Evolutionary conservation across 345 rosid genomes (phyloP).

Genomic region (Ailanthus altissimus): DNA sequence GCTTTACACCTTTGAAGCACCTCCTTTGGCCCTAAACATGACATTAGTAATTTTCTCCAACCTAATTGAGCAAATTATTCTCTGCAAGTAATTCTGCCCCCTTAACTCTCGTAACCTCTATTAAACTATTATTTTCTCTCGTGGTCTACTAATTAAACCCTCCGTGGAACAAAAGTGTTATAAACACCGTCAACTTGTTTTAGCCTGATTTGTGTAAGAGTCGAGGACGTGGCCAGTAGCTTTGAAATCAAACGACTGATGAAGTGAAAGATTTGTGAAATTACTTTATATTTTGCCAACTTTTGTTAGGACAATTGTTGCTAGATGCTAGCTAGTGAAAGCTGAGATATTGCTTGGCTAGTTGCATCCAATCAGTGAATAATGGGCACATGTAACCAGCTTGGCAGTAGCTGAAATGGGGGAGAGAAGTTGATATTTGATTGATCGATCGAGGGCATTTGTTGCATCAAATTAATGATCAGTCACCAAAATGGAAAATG

Average conservation of each 20-base stretch:
- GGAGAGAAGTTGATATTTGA: too few species aligned
- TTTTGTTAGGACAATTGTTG: too few species aligned
- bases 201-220: not conserved
- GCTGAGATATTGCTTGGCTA: too few species aligned
- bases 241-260: not conserved
- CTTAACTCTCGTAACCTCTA: too few species aligned
- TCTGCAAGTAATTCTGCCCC: too few species aligned
- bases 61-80: too few species aligned
- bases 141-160: not conserved
- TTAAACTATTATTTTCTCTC: too few species aligned
- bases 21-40: too few species aligned
- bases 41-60: too few species aligned
- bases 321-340: too few species aligned
- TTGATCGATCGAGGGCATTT: not conserved
- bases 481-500: constrained; percentile 5
- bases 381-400: constrained; percentile 20
- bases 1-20: too few species aligned
- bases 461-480: not conserved
- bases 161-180: constrained; percentile 8
- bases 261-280: not conserved
- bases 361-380: not conserved
- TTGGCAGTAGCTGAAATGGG: not conserved
- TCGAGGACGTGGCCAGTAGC: constrained; percentile 22
- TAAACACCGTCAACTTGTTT: not conserved
- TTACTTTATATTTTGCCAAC: too few species aligned